Evolutionary conservation across 768 basidiomycete species (phyloP).

Genomic region (Pleurotus platypus): DNA sequence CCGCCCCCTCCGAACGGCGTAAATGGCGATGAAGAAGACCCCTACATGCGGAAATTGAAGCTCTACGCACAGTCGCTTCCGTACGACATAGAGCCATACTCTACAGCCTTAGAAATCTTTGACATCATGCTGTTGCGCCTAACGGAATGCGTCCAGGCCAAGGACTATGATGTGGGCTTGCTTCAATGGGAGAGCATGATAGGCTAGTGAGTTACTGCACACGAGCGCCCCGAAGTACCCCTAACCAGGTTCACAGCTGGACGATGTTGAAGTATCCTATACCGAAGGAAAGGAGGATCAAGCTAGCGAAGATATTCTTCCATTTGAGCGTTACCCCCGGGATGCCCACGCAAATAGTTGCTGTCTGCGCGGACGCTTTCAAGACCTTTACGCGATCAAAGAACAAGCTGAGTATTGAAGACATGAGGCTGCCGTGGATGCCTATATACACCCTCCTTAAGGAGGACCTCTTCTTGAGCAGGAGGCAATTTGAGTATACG

Average conservation of each 20-base stretch:
- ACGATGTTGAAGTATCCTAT: slow-evolving; percentile 82
- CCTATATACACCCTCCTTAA: slow-evolving; percentile 70
- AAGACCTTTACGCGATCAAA: slow-evolving; percentile 59
- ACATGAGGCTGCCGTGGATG: slow-evolving; percentile 81
- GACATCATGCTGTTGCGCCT: slow-evolving; percentile 70
- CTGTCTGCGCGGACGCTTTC: slow-evolving; percentile 62
- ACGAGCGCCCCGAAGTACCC: slow-evolving; percentile 2
- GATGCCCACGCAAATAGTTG: slow-evolving; percentile 66
- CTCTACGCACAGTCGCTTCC: slow-evolving; percentile 65
- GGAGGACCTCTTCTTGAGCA: slow-evolving; percentile 72
- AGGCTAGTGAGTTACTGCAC: slow-evolving; percentile 49
- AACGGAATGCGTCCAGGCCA: slow-evolving; percentile 70
- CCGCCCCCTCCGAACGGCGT: slow-evolving; percentile 19
- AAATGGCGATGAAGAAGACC: slow-evolving; percentile 33
- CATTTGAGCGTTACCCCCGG: slow-evolving; percentile 74
- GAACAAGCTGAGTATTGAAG: slow-evolving; percentile 72
- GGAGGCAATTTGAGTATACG: slow-evolving; percentile 80
- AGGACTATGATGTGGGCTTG: slow-evolving; percentile 80
- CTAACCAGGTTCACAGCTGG: slow-evolving; percentile 51
- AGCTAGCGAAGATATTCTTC: slow-evolving; percentile 75
- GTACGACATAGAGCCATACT: slow-evolving; percentile 72
- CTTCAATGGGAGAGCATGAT: slow-evolving; percentile 79
- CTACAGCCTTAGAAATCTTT: slow-evolving; percentile 72
- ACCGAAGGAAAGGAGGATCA: slow-evolving; percentile 73
- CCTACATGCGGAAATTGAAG: slow-evolving; percentile 55